Base-by-base conservation (phyloP, 371 early-diverging fungal species). In the Catenaria anguillulae region DNA sequence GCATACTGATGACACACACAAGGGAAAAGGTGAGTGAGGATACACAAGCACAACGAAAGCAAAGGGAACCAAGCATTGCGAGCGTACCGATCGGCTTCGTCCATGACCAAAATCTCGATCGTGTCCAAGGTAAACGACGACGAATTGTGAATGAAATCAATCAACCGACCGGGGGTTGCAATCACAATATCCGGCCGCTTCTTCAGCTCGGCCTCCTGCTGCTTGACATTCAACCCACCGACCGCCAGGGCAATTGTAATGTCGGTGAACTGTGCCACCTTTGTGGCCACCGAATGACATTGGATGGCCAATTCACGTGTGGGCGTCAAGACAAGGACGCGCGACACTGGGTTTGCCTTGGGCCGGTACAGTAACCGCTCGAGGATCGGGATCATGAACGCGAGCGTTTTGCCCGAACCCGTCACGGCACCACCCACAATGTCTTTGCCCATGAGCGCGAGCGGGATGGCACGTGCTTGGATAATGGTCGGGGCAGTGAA, bases 141-240 rank as follows among this genome's bases (percentile, higher is more conserved):
- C 42, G 97, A 90, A 71, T 99, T 97, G 66, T 88, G 86, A 33
- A 99, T 73, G 69, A 96, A 93, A 76, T 99, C 99, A 70, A 99
- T 97, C 43, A 99, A 79, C 67, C 99, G 88, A 70, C 99, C 99
- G 4, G 99, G 99, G 1, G 99, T 99, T n/a, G 98, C 99, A 66
- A 99, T 91, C 45, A 99, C 85, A 1, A 99, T 80, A 70, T 99
- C 99, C 19, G 98, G 98, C 42, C 92, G 83, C 66, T 81, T 77
- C 42, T 84, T 78, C 33, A 99, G 80, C 68, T 93, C 97, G 1
- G 79, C 78, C 71, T 96, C 96, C 74, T 99, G 99, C 26, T 79
- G 71, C 67, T 89, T 89, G 12, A 89, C 73, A 48, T 87, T 83
- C 52, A 98, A 78, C 66, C 99, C 99, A 75, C 99, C 90, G 34